Evolutionary conservation across 306 rosid genomes (phyloP), one percentile per base, ranked within the genome.

Genomic region (Hylodesmum podocarpum): DNA sequence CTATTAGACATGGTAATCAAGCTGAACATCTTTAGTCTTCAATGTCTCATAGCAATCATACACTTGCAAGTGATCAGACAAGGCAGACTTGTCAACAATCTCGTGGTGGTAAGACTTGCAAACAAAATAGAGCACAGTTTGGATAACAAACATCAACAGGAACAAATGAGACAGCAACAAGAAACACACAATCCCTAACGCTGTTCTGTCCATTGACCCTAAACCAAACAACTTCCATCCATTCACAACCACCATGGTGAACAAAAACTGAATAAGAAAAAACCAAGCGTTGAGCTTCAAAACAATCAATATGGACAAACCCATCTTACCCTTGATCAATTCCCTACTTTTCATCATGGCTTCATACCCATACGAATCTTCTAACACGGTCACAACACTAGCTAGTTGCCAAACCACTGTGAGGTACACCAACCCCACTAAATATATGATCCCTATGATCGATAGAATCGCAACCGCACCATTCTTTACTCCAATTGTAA

Each of bases 81-180:
- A 28, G 2, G 82, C 85, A 2, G 85, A 79, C 73, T 77, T 90
- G 77, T 85, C 91, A 4, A 88, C 81, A 39, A 76, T 84, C 62
- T 88, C 84, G 27, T 79, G 84, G 75, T 90, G 91, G 68, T 87
- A 82, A 0, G 97, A 90, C 78, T 92, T 92, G 86, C 96, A 92
- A 2, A 90, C 96, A n/a, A 92, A 85, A 79, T 90, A 92, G 9
- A 90, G 51, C 63, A 92, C 87, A 13, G 93, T 87, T 62, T 85
- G 87, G 3, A 80, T 16, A 4, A 88, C 93, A 21, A 80, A 81
- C 53, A 74, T 67, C 25, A 87, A 70, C 36, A 86, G 29, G 25
- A 77, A 46, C 82, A 90, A 37, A 55, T 13, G 59, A 2, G 47
- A 70, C 50, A 84, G 57, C 44, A 79, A 18, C 39, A 84, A 15